These are phyloP conservation scores for Macrophomina pseudophaseolina DNA, from an alignment of 2,329 filamentous ascomycete genomes.

Conservation along the genomic window DNA sequence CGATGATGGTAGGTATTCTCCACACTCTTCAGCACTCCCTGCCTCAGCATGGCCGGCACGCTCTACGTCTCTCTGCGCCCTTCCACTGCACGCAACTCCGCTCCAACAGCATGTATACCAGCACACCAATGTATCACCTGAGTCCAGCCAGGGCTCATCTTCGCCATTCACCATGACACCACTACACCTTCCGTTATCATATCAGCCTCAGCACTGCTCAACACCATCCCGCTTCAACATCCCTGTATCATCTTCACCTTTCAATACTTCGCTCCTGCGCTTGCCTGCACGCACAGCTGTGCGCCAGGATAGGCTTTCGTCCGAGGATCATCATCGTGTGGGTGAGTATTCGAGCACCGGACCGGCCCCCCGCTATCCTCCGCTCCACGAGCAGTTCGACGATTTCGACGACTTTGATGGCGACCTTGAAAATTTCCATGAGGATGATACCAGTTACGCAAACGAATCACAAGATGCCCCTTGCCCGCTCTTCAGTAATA, in stretches of 20 bases:
- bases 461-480: constrained; percentile 28
- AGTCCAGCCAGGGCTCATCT: constrained; percentile 41
- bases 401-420: not conserved
- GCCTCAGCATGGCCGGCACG: constrained; percentile 47
- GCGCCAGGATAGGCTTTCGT: constrained; percentile 36
- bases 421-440: not conserved
- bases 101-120: constrained; percentile 30
- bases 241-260: constrained; percentile 35
- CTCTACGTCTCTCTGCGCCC: constrained; percentile 49
- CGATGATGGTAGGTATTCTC: constrained; percentile 89
- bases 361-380: not conserved
- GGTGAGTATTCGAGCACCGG: constrained; percentile 21
- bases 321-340: constrained; percentile 52
- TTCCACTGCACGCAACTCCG: constrained; percentile 32
- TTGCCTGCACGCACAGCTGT: constrained; percentile 38
- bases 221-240: constrained; percentile 1
- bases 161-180: constrained; percentile 52
- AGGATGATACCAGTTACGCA: constrained; percentile 28
- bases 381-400: not conserved
- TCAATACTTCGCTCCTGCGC: constrained; percentile 42
- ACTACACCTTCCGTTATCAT: constrained; percentile 48
- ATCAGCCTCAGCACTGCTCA: constrained; percentile 24
- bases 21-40: constrained; percentile 33
- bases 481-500: constrained; percentile 27
- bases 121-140: constrained; percentile 36